Percentiles rank a stretch among this genome's conserved stretches.
Conservation (phyloP, 768 basidiomycete genomes). For the Lyophyllum decastes region DNA sequence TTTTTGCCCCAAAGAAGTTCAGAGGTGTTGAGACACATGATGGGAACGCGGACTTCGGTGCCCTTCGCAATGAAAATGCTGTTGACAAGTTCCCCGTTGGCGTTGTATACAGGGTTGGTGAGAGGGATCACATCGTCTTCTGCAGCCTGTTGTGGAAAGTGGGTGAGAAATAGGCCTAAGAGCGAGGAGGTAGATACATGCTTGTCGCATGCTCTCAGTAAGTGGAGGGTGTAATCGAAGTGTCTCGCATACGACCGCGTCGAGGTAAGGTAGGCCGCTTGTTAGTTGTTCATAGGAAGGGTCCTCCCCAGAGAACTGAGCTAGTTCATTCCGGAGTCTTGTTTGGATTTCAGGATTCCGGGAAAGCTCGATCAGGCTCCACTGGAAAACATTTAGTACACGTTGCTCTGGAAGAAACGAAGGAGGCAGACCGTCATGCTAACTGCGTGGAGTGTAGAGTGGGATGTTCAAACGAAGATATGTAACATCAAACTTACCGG, state of each 20-base stretch:
- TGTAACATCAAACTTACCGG: neutral
- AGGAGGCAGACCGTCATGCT: neutral
- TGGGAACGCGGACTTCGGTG: constrained; percentile 36
- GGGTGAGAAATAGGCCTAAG: neutral
- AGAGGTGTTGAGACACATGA: constrained; percentile 41
- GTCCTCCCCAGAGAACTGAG: constrained; percentile 4
- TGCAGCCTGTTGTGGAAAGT: constrained; percentile 26
- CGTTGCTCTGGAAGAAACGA: neutral
- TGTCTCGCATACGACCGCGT: constrained; percentile 38
- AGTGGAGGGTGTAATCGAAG: constrained; percentile 42
- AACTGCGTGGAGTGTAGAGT: neutral
- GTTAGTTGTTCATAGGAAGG: constrained; percentile 13
- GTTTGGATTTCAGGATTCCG: constrained; percentile 29
- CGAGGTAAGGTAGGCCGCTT: constrained; percentile 14
- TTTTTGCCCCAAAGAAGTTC: constrained; percentile 44
- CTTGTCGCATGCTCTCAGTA: constrained; percentile 15
- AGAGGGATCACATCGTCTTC: constrained; percentile 41
- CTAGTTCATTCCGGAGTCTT: constrained; percentile 33
- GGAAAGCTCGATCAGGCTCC: constrained; percentile 38
- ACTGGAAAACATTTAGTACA: constrained; percentile 18
- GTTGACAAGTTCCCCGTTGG: constrained; percentile 28
- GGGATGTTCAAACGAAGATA: neutral
- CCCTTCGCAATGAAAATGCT: constrained; percentile 38
- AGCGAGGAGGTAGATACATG: neutral
- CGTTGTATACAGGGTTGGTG: constrained; percentile 27